A percentile compares a stretch with the other conserved stretches of the same genome.
Conservation (phyloP, 108 stramenopile species). For the Pseudonitzschia multiseries region DNA sequence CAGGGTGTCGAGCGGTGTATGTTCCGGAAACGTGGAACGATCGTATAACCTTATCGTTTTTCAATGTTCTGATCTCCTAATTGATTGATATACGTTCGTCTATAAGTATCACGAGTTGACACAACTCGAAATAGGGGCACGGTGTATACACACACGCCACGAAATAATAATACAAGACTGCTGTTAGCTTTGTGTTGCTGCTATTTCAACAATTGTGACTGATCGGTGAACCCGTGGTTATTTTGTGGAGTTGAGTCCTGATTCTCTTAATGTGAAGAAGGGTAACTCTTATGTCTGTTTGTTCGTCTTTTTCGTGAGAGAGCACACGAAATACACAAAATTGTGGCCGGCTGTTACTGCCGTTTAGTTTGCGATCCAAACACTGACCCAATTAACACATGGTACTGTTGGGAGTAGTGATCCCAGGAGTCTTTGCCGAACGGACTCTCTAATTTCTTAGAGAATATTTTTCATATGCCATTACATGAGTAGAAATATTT, state of each 20-base stretch:
- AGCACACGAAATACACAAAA: neutral
- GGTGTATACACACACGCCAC: neutral
- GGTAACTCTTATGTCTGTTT: neutral
- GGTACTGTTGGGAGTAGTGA: neutral
- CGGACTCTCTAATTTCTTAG: neutral
- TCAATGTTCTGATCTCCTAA: neutral
- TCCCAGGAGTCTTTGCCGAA: neutral
- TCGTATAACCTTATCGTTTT: neutral
- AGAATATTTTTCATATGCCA: neutral
- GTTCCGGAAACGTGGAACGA: neutral
- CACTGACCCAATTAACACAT: neutral
- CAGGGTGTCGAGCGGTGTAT: neutral
- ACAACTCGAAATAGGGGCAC: neutral
- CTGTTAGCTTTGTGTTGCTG: neutral
- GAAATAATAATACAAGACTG: neutral
- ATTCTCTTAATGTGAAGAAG: neutral
- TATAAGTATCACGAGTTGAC: neutral
- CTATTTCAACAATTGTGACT: neutral
- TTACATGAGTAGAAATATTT: neutral
- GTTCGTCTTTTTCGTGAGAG: constrained; percentile 9
- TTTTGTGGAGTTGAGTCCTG: neutral
- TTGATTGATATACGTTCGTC: neutral
- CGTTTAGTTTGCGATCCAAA: constrained; percentile 9
- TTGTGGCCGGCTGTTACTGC: constrained; percentile 13
- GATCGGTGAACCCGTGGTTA: neutral